Percentiles rank a stretch among this genome's conserved stretches.
phyloP scores from a whole-genome alignment of 306 rosid species.

The Cicer judaicum region DNA sequence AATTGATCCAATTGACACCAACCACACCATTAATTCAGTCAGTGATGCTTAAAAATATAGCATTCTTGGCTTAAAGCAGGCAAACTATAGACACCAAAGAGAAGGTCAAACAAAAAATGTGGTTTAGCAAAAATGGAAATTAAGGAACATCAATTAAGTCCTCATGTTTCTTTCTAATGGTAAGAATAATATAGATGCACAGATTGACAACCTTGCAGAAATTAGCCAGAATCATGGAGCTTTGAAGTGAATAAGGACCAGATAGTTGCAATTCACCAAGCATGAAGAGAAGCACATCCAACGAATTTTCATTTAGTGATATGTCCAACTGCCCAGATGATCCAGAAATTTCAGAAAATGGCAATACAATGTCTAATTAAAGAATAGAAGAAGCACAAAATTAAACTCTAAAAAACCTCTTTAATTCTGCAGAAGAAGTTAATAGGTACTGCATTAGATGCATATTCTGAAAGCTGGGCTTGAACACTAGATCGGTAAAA shows the following conservation, averaged over 20 bases:
- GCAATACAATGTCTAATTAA: slow-evolving; percentile 32
- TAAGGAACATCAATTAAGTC: slow-evolving; percentile 36
- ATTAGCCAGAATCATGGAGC: slow-evolving; percentile 68
- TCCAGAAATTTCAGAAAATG: slow-evolving; percentile 43
- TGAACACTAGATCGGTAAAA: slow-evolving; percentile 67
- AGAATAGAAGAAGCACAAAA: slow-evolving; percentile 35
- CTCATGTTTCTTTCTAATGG: slow-evolving; percentile 23
- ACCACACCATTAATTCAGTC: slow-evolving; percentile 27
- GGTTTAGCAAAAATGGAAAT: slow-evolving; percentile 36
- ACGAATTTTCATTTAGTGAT: slow-evolving; percentile 75
- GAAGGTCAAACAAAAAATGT: slow-evolving; percentile 15
- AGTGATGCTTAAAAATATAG: slow-evolving; percentile 16
- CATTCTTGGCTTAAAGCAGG: slow-evolving; percentile 14
- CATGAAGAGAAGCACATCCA: slow-evolving; percentile 85
- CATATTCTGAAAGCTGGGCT: slow-evolving; percentile 52
- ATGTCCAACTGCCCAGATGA: slow-evolving; percentile 65
- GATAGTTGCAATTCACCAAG: slow-evolving; percentile 76
- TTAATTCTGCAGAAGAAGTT: slow-evolving; percentile 73
- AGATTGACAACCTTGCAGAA: slow-evolving; percentile 78
- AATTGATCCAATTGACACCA: slow-evolving; percentile 38
- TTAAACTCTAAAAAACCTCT: slow-evolving; percentile 64
- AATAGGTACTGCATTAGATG: slow-evolving; percentile 65
- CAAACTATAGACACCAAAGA: slow-evolving; percentile 11
- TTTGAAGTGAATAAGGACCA: slow-evolving; percentile 83
- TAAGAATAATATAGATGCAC: slow-evolving; percentile 31